A percentile compares a stretch with the other conserved stretches of the same genome.
Conservation (phyloP, 805 yeast genomes). For the Kregervanrija pseudodelftensis region DNA sequence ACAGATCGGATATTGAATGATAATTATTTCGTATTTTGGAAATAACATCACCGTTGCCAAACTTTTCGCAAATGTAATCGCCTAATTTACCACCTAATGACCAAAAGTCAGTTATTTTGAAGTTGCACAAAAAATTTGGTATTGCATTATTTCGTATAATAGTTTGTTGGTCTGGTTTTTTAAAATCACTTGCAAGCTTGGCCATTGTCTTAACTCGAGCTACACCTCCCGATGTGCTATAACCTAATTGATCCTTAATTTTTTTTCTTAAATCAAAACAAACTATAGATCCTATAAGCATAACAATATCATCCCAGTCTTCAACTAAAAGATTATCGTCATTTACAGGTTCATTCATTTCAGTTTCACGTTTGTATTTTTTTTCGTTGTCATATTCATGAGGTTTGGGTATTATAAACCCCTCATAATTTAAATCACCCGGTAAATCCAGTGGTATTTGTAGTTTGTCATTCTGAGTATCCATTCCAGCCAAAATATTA, state of each 20-base stretch:
- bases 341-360: slow-evolving; percentile 4
- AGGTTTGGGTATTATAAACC: slow-evolving; percentile 19
- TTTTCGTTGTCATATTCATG: slow-evolving; percentile 7
- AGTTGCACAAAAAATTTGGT: slow-evolving; percentile 46
- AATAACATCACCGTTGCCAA: slow-evolving; percentile 34
- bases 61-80: slow-evolving; percentile 39
- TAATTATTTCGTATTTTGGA: slow-evolving; percentile 45
- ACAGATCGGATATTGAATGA: slow-evolving; percentile 30
- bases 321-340: slow-evolving; percentile 8
- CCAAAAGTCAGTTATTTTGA: slow-evolving; percentile 70
- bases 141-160: slow-evolving; percentile 48
- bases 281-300: slow-evolving; percentile 58
- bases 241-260: slow-evolving; percentile 53
- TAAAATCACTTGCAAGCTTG: slow-evolving; percentile 78
- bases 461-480: slow-evolving; percentile 20
- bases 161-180: slow-evolving; percentile 85
- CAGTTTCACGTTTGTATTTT: slow-evolving; percentile 11
- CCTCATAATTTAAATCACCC: slow-evolving; percentile 22
- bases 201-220: slow-evolving; percentile 72
- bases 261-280: slow-evolving; percentile 46
- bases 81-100: slow-evolving; percentile 92
- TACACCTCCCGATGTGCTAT: slow-evolving; percentile 87
- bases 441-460: slow-evolving; percentile 37
- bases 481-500: slow-evolving; percentile 20
- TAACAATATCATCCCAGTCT: slow-evolving; percentile 81